Evolutionary conservation across 106 monocot genomes (phyloP).

Genomic region (Iris macrosiphon): DNA sequence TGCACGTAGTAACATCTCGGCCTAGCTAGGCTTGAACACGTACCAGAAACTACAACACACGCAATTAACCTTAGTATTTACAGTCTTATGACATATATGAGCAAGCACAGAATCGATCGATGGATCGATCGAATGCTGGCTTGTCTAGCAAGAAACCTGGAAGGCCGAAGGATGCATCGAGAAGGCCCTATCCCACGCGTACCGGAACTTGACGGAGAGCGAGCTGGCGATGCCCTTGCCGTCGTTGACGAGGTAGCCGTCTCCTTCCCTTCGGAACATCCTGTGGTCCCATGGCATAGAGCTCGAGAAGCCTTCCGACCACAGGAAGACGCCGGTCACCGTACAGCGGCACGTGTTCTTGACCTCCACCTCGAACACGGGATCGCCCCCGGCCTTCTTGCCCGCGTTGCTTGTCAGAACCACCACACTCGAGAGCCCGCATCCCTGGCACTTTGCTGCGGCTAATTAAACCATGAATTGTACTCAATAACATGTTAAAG

Average conservation of each 20-base stretch:
- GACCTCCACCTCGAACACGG: neutral
- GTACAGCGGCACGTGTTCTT: no score
- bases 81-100: no score
- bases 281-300: neutral
- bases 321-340: neutral
- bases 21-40: no score
- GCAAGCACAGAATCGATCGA: no score
- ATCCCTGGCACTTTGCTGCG: neutral
- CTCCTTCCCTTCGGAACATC: neutral
- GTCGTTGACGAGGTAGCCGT: neutral
- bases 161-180: neutral
- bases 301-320: conserved; percentile 1
- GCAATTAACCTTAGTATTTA: no score
- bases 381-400: neutral
- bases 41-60: no score
- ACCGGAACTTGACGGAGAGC: neutral
- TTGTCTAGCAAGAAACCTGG: conserved; percentile 1
- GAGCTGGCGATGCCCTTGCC: neutral
- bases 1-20: no score
- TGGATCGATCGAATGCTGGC: no score
- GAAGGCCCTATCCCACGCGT: conserved; percentile 4
- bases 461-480: neutral
- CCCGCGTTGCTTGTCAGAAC: neutral
- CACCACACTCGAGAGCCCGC: neutral
- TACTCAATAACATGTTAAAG: neutral